Percentiles rank a stretch among this genome's conserved stretches.
phyloP scores from a whole-genome alignment of 2,329 filamentous ascomycete genomes.

The Gnomoniopsis smithogilvyi region DNA sequence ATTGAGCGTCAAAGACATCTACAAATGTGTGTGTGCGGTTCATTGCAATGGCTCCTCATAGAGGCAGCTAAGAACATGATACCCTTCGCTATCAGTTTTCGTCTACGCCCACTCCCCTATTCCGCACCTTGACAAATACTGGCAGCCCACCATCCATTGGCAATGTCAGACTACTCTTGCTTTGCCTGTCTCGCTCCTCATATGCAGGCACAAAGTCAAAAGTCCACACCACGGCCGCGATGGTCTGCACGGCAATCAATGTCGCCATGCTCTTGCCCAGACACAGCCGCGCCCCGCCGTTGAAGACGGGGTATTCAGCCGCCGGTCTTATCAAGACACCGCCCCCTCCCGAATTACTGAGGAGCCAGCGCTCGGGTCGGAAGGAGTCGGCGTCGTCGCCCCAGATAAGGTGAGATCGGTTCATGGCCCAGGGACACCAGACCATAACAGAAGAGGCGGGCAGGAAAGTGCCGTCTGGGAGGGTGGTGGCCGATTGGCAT shows the following conservation, averaged over 20 bases:
- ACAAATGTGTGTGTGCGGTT: no score
- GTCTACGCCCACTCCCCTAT: background rate
- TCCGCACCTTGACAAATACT: slow-evolving; percentile 31
- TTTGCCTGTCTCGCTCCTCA: slow-evolving; percentile 43
- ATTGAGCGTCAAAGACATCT: no score
- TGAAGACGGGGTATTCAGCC: slow-evolving; percentile 62
- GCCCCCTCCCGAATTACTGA: background rate
- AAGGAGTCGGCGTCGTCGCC: slow-evolving; percentile 54
- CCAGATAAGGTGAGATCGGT: slow-evolving; percentile 54
- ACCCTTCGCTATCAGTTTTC: no score
- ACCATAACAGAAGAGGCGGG: slow-evolving; percentile 52
- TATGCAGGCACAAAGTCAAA: slow-evolving; percentile 50
- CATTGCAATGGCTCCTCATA: no score
- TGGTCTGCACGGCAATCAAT: slow-evolving; percentile 52
- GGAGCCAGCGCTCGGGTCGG: slow-evolving; percentile 55
- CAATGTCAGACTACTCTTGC: slow-evolving; percentile 59
- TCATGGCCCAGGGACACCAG: slow-evolving; percentile 65
- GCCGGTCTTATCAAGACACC: slow-evolving; percentile 31
- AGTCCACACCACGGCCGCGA: slow-evolving; percentile 43
- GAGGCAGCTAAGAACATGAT: no score
- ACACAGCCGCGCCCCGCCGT: slow-evolving; percentile 59
- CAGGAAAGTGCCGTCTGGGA: slow-evolving; percentile 60
- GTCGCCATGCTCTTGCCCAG: slow-evolving; percentile 65
- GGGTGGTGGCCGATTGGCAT: slow-evolving; percentile 44
- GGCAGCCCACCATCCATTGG: slow-evolving; percentile 62